A percentile compares a stretch with the other conserved stretches of the same genome.
These are phyloP conservation scores for Rosa lucieae DNA, from an alignment of 306 rosid genomes.

Conservation along the genomic window DNA sequence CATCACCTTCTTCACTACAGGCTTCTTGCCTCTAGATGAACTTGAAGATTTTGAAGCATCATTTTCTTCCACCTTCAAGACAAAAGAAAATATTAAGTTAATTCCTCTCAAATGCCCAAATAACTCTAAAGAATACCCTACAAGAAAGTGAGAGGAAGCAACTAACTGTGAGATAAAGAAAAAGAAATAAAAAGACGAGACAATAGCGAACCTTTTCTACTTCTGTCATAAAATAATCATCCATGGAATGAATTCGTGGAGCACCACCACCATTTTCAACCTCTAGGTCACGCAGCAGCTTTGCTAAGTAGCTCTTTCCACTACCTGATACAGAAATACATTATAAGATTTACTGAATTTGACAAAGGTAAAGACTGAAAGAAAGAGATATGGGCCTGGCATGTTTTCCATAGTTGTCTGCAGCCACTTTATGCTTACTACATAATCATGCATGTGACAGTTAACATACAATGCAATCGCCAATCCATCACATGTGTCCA, in stretches of 20 bases:
- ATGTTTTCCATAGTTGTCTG: constrained; percentile 3
- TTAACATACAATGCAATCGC: background rate
- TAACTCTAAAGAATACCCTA: background rate
- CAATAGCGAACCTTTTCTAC: constrained; percentile 76
- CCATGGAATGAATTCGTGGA: constrained; percentile 97
- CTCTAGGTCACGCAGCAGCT: constrained; percentile 92
- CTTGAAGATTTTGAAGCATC: constrained; percentile 64
- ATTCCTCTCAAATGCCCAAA: constrained; percentile 18
- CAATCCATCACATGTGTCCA: background rate
- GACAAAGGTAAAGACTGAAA: constrained; percentile 17
- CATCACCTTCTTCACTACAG: constrained; percentile 73
- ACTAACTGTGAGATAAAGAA: constrained; percentile 19
- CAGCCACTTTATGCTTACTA: background rate
- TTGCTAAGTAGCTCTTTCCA: constrained; percentile 96
- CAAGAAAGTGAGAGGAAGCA: background rate
- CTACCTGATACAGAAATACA: constrained; percentile 58
- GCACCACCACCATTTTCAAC: constrained; percentile 86
- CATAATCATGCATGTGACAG: background rate
- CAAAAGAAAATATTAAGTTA: constrained; percentile 9
- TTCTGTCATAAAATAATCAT: constrained; percentile 95
- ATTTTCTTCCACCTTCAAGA: constrained; percentile 67
- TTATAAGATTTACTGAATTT: constrained; percentile 17
- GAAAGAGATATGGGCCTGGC: constrained; percentile 1
- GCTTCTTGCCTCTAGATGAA: constrained; percentile 79
- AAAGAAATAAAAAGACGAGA: background rate